These are phyloP conservation scores for Phialophora verrucosa DNA, from an alignment of 2,329 filamentous ascomycete genomes.

Conservation along the genomic window DNA sequence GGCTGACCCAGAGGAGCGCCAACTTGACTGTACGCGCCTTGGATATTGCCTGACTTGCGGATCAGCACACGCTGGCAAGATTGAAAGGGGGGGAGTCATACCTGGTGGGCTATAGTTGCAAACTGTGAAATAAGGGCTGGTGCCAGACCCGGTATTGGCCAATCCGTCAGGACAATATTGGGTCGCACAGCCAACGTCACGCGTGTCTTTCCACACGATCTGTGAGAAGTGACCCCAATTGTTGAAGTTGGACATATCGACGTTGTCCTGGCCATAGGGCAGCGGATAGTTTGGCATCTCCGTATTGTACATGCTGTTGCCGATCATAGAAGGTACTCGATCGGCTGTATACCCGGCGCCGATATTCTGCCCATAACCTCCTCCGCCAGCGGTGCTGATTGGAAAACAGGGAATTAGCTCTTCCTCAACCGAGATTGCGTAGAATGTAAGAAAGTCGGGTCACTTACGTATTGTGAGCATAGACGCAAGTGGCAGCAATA, in stretches of 20 bases:
- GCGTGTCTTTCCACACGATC: constrained; percentile 70
- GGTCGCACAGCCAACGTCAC: constrained; percentile 67
- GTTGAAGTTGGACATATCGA: constrained; percentile 66
- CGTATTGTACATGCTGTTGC: constrained; percentile 85
- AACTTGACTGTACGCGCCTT: constrained; percentile 61
- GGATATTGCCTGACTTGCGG: constrained; percentile 63
- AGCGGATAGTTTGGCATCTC: constrained; percentile 66
- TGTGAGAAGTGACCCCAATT: constrained; percentile 77
- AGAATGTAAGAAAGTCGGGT: background rate
- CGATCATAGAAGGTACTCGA: constrained; percentile 71
- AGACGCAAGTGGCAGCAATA: constrained; percentile 71
- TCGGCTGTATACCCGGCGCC: constrained; percentile 66
- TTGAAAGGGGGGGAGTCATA: constrained; percentile 9
- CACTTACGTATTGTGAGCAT: constrained; percentile 76
- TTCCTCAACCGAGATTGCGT: background rate
- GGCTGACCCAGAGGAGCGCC: constrained; percentile 48
- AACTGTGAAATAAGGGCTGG: constrained; percentile 71
- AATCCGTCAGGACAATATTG: constrained; percentile 50
- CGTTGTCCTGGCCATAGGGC: constrained; percentile 63
- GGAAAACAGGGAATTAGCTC: background rate
- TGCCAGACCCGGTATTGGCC: constrained; percentile 46
- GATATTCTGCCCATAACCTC: constrained; percentile 88
- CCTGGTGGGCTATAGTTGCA: constrained; percentile 78
- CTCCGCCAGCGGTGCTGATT: constrained; percentile 49
- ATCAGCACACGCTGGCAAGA: background rate